phyloP scores from a whole-genome alignment of 1,139 yeast genomes.

The Scheffersomyces cryptocercus region DNA sequence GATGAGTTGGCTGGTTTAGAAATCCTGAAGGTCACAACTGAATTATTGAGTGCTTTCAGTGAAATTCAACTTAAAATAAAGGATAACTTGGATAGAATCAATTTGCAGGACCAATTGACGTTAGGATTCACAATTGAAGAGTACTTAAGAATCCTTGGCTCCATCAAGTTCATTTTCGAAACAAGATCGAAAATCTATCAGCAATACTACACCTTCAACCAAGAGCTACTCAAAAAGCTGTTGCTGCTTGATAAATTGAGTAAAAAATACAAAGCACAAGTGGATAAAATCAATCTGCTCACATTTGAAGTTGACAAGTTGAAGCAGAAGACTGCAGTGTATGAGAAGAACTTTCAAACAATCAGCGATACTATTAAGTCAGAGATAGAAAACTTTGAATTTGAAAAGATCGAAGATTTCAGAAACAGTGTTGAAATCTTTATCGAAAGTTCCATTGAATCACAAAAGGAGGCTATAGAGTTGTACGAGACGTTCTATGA shows the following conservation, averaged over 20 bases:
- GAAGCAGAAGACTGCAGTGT: conserved; percentile 56
- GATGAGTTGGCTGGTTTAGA: conserved; percentile 78
- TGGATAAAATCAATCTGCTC: conserved; percentile 58
- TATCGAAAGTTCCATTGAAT: conserved; percentile 86
- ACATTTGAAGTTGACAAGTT: conserved; percentile 60
- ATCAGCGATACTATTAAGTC: conserved; percentile 64
- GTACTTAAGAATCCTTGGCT: conserved; percentile 74
- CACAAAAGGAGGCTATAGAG: conserved; percentile 94
- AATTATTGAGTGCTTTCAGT: conserved; percentile 58
- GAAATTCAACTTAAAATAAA: conserved; percentile 70
- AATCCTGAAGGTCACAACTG: conserved; percentile 66
- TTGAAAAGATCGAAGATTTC: conserved; percentile 79
- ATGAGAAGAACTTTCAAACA: conserved; percentile 59
- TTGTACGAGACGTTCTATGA: conserved; percentile 90
- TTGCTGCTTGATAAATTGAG: conserved; percentile 53
- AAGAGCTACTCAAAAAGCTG: conserved; percentile 48
- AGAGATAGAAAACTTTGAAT: conserved; percentile 72
- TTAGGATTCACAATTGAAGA: conserved; percentile 88
- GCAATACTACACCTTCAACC: conserved; percentile 50
- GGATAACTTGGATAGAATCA: conserved; percentile 76
- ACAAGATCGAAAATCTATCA: conserved; percentile 73
- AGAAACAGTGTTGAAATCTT: conserved; percentile 88
- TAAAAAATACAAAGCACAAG: conserved; percentile 58
- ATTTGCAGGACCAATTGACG: conserved; percentile 84
- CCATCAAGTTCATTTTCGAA: conserved; percentile 72